Evolutionary conservation across 208 protist genomes (phyloP).

Genomic region (Zelonia costaricensis): DNA sequence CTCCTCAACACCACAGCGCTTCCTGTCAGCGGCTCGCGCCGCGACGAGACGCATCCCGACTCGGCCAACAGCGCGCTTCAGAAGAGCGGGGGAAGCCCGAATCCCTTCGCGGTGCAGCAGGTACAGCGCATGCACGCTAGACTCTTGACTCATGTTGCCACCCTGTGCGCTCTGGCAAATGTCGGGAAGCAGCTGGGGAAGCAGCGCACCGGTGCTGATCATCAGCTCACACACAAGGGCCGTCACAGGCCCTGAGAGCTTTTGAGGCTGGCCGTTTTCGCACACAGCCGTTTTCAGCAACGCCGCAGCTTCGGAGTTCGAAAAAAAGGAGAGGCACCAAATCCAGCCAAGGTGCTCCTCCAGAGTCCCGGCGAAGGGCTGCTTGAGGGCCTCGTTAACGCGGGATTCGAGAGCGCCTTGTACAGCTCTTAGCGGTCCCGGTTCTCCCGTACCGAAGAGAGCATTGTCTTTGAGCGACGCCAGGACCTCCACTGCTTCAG

Average conservation of each 20-base stretch:
- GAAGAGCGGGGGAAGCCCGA: conserved; percentile 6
- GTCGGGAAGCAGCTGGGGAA: background rate
- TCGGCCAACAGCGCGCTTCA: conserved; percentile 13
- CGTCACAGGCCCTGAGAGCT: background rate
- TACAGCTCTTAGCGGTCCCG: too few relatives aligned
- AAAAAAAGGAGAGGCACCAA: conserved; percentile 27
- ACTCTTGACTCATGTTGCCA: conserved; percentile 5
- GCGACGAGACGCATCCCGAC: conserved; percentile 8
- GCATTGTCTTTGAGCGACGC: too few relatives aligned
- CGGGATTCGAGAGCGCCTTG: too few relatives aligned
- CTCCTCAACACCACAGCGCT: background rate
- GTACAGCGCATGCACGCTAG: conserved; percentile 15
- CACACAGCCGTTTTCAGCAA: background rate
- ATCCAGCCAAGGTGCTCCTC: conserved; percentile 6
- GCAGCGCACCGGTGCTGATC: conserved; percentile 4
- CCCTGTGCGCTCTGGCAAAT: conserved; percentile 1
- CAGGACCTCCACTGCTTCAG: background rate
- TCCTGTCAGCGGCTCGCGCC: background rate
- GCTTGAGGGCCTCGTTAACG: too few relatives aligned
- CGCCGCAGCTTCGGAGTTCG: background rate
- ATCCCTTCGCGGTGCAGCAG: conserved; percentile 6
- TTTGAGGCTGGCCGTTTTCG: background rate
- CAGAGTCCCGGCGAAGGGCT: background rate
- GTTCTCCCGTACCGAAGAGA: too few relatives aligned
- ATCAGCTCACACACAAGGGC: conserved; percentile 14